phyloP scores from a whole-genome alignment of 352 stramenopile species.

The Phytopythium ostracodes region DNA sequence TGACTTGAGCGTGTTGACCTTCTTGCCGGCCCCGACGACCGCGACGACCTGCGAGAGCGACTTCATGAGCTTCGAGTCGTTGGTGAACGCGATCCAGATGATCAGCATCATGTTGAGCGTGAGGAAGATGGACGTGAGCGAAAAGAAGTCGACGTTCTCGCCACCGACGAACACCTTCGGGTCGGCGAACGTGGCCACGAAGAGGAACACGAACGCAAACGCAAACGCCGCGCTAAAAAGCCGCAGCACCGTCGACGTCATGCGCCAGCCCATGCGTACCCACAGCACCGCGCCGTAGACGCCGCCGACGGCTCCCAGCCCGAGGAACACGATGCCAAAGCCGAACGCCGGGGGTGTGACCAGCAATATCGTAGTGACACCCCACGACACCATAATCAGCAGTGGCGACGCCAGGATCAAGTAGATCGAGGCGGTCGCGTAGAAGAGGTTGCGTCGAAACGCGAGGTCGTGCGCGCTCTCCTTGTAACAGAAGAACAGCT shows the following conservation, averaged over 20 bases:
- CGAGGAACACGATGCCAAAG: slow-evolving; percentile 77
- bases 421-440: slow-evolving; percentile 55
- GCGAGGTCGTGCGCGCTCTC: slow-evolving; percentile 50
- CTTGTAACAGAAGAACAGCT: slow-evolving; percentile 80
- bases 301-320: slow-evolving; percentile 32
- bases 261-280: slow-evolving; percentile 75
- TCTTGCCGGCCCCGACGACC: slow-evolving; percentile 70
- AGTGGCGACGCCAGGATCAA: slow-evolving; percentile 50
- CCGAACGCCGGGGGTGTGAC: slow-evolving; percentile 74
- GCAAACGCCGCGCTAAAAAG: slow-evolving; percentile 51
- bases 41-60: slow-evolving; percentile 78
- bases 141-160: slow-evolving; percentile 72
- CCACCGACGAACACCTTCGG: slow-evolving; percentile 65
- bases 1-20: slow-evolving; percentile 67
- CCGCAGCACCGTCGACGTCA: slow-evolving; percentile 54
- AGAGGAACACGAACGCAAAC: slow-evolving; percentile 74
- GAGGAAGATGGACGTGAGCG: slow-evolving; percentile 72
- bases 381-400: slow-evolving; percentile 64
- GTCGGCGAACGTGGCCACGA: slow-evolving; percentile 76
- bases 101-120: slow-evolving; percentile 89
- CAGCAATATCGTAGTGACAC: slow-evolving; percentile 60
- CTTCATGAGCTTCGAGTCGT: slow-evolving; percentile 84
- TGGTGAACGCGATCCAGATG: slow-evolving; percentile 89
- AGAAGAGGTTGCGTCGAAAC: slow-evolving; percentile 79
- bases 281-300: slow-evolving; percentile 55